phyloP scores from a whole-genome alignment of 169 alveolate species.

The Babesia ovis region DNA sequence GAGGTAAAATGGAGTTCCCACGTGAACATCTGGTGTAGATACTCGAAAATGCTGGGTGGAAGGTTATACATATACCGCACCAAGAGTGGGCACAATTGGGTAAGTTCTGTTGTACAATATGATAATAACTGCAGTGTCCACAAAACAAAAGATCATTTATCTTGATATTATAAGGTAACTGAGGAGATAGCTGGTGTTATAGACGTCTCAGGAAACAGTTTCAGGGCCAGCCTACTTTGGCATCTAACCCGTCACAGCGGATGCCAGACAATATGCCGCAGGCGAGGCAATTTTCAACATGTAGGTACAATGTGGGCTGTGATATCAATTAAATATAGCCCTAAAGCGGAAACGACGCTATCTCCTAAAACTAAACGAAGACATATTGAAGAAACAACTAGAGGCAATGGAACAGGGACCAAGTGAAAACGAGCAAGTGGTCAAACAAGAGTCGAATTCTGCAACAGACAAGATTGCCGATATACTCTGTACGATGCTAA shows the following conservation, averaged over 20 bases:
- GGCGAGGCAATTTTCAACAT: constrained; percentile 5
- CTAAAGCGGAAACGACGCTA: constrained; percentile 15
- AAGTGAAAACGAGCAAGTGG: background rate
- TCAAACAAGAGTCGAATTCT: background rate
- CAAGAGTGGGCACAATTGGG: constrained; percentile 71
- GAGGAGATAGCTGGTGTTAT: background rate
- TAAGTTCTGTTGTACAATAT: background rate
- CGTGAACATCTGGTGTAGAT: constrained; percentile 9
- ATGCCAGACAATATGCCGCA: background rate
- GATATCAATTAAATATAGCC: background rate
- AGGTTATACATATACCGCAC: constrained; percentile 59
- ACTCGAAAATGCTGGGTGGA: constrained; percentile 57
- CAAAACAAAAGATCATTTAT: constrained; percentile 62
- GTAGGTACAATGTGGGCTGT: background rate
- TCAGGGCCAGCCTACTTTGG: background rate
- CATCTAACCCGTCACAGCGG: background rate
- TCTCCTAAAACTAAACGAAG: constrained; percentile 12
- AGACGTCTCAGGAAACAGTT: background rate
- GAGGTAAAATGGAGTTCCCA: constrained; percentile 33
- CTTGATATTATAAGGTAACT: constrained; percentile 33
- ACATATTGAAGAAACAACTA: constrained; percentile 24
- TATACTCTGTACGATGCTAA: constrained; percentile 8
- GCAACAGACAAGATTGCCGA: constrained; percentile 29
- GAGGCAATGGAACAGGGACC: background rate
- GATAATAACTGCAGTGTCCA: constrained; percentile 20